Evolutionary conservation across 371 early-diverging fungal genomes (phyloP).

Genomic region (Globomyces sp.): DNA sequence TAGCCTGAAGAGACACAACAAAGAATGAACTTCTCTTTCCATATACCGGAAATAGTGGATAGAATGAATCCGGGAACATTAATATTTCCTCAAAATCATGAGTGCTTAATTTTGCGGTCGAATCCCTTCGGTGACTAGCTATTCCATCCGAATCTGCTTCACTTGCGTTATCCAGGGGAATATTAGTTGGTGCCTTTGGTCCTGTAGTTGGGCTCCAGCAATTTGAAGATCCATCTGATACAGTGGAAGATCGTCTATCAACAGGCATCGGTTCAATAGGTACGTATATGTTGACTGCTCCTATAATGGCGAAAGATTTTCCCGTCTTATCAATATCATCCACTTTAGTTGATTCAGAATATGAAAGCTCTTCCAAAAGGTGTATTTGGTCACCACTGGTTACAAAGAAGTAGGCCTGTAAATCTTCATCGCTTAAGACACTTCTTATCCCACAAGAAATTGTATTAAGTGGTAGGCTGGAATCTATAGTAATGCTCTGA

Average conservation of each 20-base stretch:
- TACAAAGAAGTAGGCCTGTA: slow-evolving; percentile 17
- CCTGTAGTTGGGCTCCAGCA: too few species aligned
- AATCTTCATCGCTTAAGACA: slow-evolving; percentile 16
- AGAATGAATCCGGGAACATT: slow-evolving; percentile 19
- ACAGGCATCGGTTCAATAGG: background rate
- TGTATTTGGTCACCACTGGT: background rate
- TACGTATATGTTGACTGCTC: slow-evolving; percentile 5
- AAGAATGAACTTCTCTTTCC: slow-evolving; percentile 15
- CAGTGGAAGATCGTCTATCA: background rate
- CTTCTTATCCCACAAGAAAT: slow-evolving; percentile 19
- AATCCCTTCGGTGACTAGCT: background rate
- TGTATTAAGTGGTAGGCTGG: slow-evolving; percentile 15
- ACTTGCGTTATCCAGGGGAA: background rate
- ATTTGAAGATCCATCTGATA: background rate
- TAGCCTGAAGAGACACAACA: slow-evolving; percentile 1
- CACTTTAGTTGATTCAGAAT: background rate
- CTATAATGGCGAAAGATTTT: background rate
- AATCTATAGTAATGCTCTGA: slow-evolving; percentile 11
- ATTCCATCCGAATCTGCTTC: background rate
- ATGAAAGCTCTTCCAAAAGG: background rate
- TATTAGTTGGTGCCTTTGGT: background rate
- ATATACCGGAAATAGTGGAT: slow-evolving; percentile 15
- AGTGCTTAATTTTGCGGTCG: background rate
- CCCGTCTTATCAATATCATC: background rate
- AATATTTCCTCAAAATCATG: slow-evolving; percentile 17